phyloP scores from a whole-genome alignment of 371 early-diverging fungal genomes.

The Rhizopus delemar region DNA sequence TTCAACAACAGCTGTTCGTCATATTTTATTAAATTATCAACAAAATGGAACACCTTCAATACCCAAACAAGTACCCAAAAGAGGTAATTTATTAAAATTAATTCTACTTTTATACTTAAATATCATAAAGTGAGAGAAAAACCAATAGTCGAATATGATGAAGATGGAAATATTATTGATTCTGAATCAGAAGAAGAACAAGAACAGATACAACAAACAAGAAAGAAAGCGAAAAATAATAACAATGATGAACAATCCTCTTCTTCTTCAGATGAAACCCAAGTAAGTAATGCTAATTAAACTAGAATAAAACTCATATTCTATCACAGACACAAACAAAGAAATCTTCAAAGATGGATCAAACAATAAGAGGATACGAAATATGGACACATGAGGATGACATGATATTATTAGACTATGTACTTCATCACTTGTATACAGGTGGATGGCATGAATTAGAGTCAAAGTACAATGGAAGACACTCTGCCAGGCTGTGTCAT shows the following conservation, averaged over 20 bases:
- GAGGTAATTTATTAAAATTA: slow-evolving; percentile 24
- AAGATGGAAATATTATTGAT: slow-evolving; percentile 42
- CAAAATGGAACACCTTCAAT: slow-evolving; percentile 43
- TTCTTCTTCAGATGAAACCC: too few species aligned
- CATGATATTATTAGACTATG: slow-evolving; percentile 26
- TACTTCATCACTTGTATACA: slow-evolving; percentile 22
- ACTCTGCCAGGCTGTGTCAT: slow-evolving; percentile 30
- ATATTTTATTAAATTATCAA: slow-evolving; percentile 44
- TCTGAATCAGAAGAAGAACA: slow-evolving; percentile 34
- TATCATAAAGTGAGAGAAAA: slow-evolving; percentile 35
- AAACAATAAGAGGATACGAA: slow-evolving; percentile 46
- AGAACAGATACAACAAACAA: slow-evolving; percentile 1
- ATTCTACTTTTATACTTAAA: neutral
- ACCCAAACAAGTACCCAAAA: slow-evolving; percentile 38
- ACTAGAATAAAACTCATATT: too few species aligned
- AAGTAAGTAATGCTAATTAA: too few species aligned
- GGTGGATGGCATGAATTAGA: slow-evolving; percentile 32
- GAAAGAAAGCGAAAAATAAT: neutral
- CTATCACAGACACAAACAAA: neutral
- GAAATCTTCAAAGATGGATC: slow-evolving; percentile 33
- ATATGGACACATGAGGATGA: slow-evolving; percentile 35
- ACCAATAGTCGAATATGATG: slow-evolving; percentile 51
- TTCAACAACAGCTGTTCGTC: slow-evolving; percentile 47
- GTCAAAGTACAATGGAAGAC: slow-evolving; percentile 23
- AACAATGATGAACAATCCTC: too few species aligned